Evolutionary conservation across 805 yeast species (phyloP), one percentile per base, ranked within the genome.

Genomic region (Metschnikowia koreensis): DNA sequence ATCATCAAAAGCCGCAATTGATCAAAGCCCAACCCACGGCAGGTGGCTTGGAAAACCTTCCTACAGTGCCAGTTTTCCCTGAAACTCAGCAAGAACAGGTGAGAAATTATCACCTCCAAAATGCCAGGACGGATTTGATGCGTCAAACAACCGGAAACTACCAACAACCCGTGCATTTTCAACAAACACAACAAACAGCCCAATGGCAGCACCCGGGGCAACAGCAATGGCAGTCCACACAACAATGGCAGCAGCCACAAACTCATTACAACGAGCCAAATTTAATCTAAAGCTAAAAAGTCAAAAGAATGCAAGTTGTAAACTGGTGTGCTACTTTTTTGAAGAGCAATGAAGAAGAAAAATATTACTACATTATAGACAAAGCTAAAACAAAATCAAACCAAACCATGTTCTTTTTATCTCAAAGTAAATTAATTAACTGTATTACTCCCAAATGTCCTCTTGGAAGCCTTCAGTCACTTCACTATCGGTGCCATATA

Each of bases 61-160:
- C 85, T 9, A 86, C 91, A 0, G 69, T 80, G 3, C 81, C 90
- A 2, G 87, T 84, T 8, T 87, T 85, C 60, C 89, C 89, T 0
- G 83, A 83, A 58, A 51, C 63, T 56, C 81, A 80, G 58, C 70
- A 69, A 47, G 75, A 70, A 33, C 71, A 70, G 16, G 75, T 70
- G 48, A 67, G 66, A 39, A 73, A 71, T 49, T 68, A 61, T 39
- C 67, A 59, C 50, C 60, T 74, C 53, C 61, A 66, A 41, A 69
- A 70, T 50, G 81, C 82, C 6, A 59, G 62, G 29, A 54, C 63
- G 26, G 72, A 68, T 16, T 50, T 59, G 50, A 39, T 47, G 16
- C 29, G 31, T 34, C 61, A 55, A 37, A 57, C 55, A 11, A 51
- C 58, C 6, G 60, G 55, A 6, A 50, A 48, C 31, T 38, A 38